Evolutionary conservation across 164 flowering plant species (phyloP).

Genomic region (Santalum album): DNA sequence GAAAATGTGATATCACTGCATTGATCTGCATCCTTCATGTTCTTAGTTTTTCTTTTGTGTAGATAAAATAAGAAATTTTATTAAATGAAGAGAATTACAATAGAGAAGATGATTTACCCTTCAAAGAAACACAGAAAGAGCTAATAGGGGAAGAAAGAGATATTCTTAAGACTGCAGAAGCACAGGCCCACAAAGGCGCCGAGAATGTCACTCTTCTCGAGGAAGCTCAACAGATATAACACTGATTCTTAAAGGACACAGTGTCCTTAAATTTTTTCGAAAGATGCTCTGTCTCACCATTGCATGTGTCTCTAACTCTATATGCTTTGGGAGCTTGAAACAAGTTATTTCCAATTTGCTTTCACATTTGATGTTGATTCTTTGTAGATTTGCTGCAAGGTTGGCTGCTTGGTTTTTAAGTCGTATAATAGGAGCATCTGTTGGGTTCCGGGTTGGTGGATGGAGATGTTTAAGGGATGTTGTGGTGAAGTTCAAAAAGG

Average conservation of each 20-base stretch:
- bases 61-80: no score
- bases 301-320: neutral
- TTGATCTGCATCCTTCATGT: no score
- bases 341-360: neutral
- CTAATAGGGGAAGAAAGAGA: no score
- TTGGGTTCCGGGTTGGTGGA: slow-evolving; percentile 86
- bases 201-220: no score
- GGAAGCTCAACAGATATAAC: no score
- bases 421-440: slow-evolving; percentile 73
- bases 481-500: slow-evolving; percentile 88
- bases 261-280: neutral
- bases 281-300: neutral
- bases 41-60: no score
- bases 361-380: slow-evolving; percentile 6
- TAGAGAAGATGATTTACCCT: no score
- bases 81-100: no score
- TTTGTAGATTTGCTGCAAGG: slow-evolving; percentile 75
- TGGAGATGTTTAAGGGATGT: slow-evolving; percentile 93
- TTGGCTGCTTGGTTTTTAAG: slow-evolving; percentile 78
- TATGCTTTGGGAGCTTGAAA: neutral
- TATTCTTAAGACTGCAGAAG: no score
- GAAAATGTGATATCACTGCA: no score
- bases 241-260: neutral
- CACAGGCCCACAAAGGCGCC: no score
- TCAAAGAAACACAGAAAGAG: no score